Conservation (phyloP, 73 alveolate species). For the Tetrahymena elliotti region DNA sequence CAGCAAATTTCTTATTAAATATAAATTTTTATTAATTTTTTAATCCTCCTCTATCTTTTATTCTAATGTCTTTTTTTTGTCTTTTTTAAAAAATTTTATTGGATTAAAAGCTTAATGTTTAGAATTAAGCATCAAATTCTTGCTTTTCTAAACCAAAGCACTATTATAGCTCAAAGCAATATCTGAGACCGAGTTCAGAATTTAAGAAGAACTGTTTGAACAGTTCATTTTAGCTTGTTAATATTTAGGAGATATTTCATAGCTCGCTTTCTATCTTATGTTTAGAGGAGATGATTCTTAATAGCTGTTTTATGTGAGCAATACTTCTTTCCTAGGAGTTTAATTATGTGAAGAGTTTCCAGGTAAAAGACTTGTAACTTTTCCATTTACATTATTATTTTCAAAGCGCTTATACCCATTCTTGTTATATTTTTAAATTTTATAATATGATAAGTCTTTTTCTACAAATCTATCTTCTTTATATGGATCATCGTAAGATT, state of each 20-base stretch:
- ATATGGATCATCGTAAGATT: background rate
- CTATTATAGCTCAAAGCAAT: background rate
- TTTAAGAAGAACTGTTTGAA: background rate
- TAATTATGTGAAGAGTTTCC: background rate
- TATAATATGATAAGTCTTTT: background rate
- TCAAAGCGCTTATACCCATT: background rate
- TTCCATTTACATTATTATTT: background rate
- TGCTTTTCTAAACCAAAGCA: background rate
- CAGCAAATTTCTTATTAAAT: background rate
- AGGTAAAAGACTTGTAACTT: background rate
- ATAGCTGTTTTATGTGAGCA: background rate
- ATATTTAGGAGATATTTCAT: background rate
- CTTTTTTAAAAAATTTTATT: background rate
- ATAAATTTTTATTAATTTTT: background rate
- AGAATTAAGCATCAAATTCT: background rate
- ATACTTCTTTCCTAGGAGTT: background rate
- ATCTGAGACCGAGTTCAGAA: background rate
- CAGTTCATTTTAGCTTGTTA: background rate
- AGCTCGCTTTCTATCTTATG: background rate
- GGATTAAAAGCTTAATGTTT: background rate
- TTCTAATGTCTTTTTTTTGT: background rate
- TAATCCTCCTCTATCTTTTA: background rate
- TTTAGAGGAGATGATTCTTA: background rate
- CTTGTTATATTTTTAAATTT: background rate
- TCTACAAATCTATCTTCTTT: background rate